These are phyloP conservation scores for Crepidotus sp. DNA, from an alignment of 1,284 basidiomycete species.

Conservation along the genomic window DNA sequence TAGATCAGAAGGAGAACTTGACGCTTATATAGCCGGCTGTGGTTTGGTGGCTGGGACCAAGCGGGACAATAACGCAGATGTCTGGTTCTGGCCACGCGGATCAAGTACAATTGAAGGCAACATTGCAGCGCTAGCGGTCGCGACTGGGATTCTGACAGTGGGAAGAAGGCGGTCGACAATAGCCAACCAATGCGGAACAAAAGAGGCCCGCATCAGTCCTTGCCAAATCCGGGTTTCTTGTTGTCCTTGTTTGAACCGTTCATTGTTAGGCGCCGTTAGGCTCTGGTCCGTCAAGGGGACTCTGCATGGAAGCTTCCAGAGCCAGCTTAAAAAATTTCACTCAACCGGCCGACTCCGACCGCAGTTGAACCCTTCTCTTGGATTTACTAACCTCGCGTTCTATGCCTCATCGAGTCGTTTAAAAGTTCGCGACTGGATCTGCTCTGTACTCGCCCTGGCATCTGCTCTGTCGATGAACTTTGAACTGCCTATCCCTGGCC, in stretches of 20 bases:
- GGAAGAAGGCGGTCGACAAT: neutral
- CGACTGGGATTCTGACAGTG: neutral
- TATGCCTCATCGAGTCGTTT: slow-evolving; percentile 3
- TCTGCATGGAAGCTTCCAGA: neutral
- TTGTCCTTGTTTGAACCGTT: neutral
- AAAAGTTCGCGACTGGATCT: neutral
- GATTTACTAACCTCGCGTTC: neutral
- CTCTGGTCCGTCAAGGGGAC: no score
- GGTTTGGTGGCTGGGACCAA: slow-evolving; percentile 5
- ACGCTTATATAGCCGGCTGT: slow-evolving; percentile 11
- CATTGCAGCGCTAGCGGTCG: neutral
- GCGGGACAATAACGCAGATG: slow-evolving; percentile 3
- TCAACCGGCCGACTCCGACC: slow-evolving; percentile 1
- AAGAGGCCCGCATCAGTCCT: neutral
- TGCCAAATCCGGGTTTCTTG: neutral
- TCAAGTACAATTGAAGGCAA: slow-evolving; percentile 5
- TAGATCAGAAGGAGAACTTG: neutral
- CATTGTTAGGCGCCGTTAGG: no score
- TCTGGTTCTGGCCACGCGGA: neutral
- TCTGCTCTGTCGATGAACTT: slow-evolving; percentile 4
- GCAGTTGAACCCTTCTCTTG: no score
- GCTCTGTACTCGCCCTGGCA: neutral
- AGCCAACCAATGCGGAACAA: neutral
- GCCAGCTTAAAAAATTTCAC: slow-evolving; percentile 6
- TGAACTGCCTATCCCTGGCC: slow-evolving; percentile 9